Base-by-base conservation (phyloP, 2,329 filamentous ascomycete genomes). In the Monosporascus ibericus region DNA sequence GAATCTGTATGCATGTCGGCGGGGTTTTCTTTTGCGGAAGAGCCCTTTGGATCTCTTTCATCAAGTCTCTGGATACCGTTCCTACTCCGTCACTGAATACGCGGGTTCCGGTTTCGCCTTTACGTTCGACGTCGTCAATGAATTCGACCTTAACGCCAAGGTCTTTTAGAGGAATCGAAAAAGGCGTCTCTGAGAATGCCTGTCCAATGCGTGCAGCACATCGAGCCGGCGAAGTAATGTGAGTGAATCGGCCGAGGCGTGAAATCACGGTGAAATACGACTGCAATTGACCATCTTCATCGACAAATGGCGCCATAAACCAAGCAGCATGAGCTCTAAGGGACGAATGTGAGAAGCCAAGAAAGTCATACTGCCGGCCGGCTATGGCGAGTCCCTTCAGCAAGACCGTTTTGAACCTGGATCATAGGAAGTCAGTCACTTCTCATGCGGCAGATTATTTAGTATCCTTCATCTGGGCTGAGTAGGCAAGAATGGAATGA, bases 1-100 rank as follows among this genome's bases (percentile, higher is more conserved):
- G 80, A 44, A 95, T 87, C 61, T 95, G 90, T 46, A 90, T 81
- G 48, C 82, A 83, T 0, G 85, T 88, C 0, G 88, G 82, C 3
- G 72, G 71, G 0, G 72, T 63, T 37, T 72, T 72, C 24, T 70
- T 70, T 34, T 68, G 65, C 0, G 81, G 77, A 50, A 87, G 68
- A 5, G 70, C 63, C 1, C 70, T 66, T 77, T 83, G 86, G 3
- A 92, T 79, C n/a, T 74, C 74, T 15, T 78, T 66, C 48, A 87
- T 70, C 0, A 90, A 74, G 0, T 72, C 72, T 11, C 59, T 62
- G 0, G 89, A 92, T 5, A 94, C 81, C 0, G 83, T 90, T 0
- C 90, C 90, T 1, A 89, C 86, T 1, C 90, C 90, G 63, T 94
- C 90, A 55, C 86, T 91, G 64, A 94, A 95, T 0, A 85, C 76